These are phyloP conservation scores for Blastocystis sp. DNA, from an alignment of 352 stramenopile genomes.

Conservation along the genomic window DNA sequence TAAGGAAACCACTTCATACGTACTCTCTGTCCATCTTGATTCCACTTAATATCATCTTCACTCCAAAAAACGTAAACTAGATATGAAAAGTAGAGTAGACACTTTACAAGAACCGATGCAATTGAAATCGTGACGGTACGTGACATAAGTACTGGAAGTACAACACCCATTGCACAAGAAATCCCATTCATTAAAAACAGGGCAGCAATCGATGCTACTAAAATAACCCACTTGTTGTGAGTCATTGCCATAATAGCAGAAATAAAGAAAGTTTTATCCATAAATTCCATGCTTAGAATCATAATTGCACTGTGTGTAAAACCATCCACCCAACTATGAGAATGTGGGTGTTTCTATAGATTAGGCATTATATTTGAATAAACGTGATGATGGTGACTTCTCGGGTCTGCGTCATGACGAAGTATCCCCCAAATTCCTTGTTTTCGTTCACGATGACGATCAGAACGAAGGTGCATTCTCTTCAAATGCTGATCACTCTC, in stretches of 20 bases:
- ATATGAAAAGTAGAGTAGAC: background rate
- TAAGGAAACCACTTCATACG: background rate
- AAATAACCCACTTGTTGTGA: constrained; percentile 88
- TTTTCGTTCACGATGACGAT: background rate
- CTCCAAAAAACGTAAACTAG: constrained; percentile 80
- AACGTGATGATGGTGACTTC: constrained; percentile 28
- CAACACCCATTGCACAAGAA: constrained; percentile 88
- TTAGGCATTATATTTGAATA: background rate
- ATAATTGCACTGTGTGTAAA: constrained; percentile 86
- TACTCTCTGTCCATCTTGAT: constrained; percentile 18
- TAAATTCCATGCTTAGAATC: constrained; percentile 96
- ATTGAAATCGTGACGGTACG: constrained; percentile 41
- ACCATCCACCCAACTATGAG: constrained; percentile 71
- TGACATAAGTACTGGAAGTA: constrained; percentile 81
- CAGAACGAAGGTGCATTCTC: background rate
- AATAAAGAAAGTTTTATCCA: constrained; percentile 99
- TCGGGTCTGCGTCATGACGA: background rate
- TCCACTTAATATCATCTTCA: constrained; percentile 76
- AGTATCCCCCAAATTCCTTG: background rate
- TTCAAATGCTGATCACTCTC: background rate
- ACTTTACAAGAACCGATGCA: background rate
- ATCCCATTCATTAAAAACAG: constrained; percentile 95
- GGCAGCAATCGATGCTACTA: constrained; percentile 87
- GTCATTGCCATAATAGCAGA: constrained; percentile 93
- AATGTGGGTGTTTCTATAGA: background rate